phyloP scores from a whole-genome alignment of 1,284 basidiomycete genomes.

The Ganoderma resinaceum region DNA sequence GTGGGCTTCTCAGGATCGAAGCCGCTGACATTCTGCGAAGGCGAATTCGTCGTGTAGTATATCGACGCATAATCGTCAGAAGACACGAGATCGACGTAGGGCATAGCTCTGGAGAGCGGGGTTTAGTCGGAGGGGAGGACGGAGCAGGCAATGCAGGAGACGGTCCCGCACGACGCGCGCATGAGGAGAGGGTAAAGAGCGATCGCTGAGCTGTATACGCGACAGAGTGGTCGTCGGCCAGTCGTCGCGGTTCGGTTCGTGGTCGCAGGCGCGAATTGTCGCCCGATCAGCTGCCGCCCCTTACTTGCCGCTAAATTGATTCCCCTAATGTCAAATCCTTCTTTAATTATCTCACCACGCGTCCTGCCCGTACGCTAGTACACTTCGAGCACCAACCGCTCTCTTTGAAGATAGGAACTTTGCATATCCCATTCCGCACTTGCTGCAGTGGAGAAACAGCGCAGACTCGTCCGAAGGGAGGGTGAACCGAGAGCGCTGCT shows the following conservation, averaged over 20 bases:
- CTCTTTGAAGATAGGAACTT: not conserved
- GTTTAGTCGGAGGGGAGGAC: slow-evolving; percentile 14
- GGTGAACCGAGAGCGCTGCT: not conserved
- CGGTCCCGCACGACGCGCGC: slow-evolving; percentile 16
- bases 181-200: slow-evolving; percentile 17
- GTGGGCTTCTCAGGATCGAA: slow-evolving; percentile 71
- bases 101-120: slow-evolving; percentile 53
- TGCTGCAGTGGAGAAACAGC: not conserved
- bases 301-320: slow-evolving; percentile 11
- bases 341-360: slow-evolving; percentile 14
- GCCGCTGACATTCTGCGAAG: slow-evolving; percentile 61
- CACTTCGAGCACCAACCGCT: not conserved
- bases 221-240: not conserved
- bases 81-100: slow-evolving; percentile 71
- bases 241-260: not conserved
- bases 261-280: not conserved
- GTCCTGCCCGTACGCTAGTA: not conserved
- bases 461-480: not conserved
- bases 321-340: slow-evolving; percentile 21
- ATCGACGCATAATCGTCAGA: slow-evolving; percentile 71
- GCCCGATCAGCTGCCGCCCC: slow-evolving; percentile 25
- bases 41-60: slow-evolving; percentile 72
- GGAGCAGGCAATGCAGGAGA: not conserved
- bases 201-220: not conserved
- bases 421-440: not conserved